These are phyloP conservation scores for Linnemannia schmuckeri DNA, from an alignment of 192 early-diverging fungal species.

Conservation along the genomic window DNA sequence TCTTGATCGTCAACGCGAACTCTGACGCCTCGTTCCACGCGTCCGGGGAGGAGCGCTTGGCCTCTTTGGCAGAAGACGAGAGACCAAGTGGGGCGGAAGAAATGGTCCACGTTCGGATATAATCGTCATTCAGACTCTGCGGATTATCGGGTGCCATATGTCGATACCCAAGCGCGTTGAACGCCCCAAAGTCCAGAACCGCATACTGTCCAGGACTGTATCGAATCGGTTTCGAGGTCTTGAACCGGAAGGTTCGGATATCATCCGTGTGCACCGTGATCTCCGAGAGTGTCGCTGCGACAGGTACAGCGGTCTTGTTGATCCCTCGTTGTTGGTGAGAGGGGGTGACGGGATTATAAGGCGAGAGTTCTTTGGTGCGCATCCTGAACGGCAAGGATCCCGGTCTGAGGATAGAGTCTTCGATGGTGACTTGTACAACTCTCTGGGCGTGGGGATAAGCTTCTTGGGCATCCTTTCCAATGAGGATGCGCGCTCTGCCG, in stretches of 20 bases:
- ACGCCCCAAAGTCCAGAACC: slow-evolving; percentile 39
- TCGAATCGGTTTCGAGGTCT: slow-evolving; percentile 2
- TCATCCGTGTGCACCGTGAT: slow-evolving; percentile 23
- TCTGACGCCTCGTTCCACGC: slow-evolving; percentile 11
- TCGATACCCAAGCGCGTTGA: slow-evolving; percentile 31
- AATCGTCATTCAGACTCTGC: slow-evolving; percentile 50
- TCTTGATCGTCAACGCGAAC: slow-evolving; percentile 39
- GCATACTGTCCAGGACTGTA: slow-evolving; percentile 44
- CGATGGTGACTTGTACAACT: slow-evolving; percentile 22
- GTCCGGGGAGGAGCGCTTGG: neutral
- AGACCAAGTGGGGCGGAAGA: slow-evolving; percentile 18
- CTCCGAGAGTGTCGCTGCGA: slow-evolving; percentile 9
- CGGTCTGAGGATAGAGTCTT: slow-evolving; percentile 5
- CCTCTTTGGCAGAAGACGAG: neutral
- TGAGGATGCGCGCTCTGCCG: slow-evolving; percentile 31
- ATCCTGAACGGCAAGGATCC: slow-evolving; percentile 29
- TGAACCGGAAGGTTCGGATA: slow-evolving; percentile 31
- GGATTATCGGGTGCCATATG: slow-evolving; percentile 45
- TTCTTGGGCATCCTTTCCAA: slow-evolving; percentile 26
- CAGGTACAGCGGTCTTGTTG: neutral
- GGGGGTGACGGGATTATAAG: slow-evolving; percentile 33
- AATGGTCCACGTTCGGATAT: slow-evolving; percentile 51
- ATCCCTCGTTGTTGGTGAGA: neutral
- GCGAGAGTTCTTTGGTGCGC: slow-evolving; percentile 37
- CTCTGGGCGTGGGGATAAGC: slow-evolving; percentile 37